Evolutionary conservation across 192 early-diverging fungal genomes (phyloP).

Genomic region (Mortierella alpina): DNA sequence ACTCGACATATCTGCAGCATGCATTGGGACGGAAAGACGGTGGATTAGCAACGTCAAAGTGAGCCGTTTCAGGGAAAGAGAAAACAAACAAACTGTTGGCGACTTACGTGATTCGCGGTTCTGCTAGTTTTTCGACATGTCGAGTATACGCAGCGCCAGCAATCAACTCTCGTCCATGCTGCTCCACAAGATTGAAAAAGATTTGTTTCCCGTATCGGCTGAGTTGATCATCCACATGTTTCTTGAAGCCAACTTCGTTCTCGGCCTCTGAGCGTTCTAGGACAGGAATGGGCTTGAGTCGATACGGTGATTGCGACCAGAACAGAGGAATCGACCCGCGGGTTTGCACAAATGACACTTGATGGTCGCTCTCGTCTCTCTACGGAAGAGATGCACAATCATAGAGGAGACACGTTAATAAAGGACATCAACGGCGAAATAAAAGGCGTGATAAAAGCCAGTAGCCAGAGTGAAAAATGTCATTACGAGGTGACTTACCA

Average conservation of each 20-base stretch:
- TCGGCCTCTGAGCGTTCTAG: constrained; percentile 64
- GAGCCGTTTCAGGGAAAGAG: neutral
- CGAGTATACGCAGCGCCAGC: constrained; percentile 71
- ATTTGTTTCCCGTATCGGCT: constrained; percentile 65
- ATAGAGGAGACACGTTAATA: neutral
- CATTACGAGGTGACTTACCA: constrained; percentile 29
- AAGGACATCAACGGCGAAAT: neutral
- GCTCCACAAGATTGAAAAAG: constrained; percentile 74
- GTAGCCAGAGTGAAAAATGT: no score
- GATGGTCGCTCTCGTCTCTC: constrained; percentile 60
- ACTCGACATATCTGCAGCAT: constrained; percentile 79
- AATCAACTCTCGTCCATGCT: constrained; percentile 72
- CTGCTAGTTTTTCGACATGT: constrained; percentile 59
- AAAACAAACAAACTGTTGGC: neutral
- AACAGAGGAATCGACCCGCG: constrained; percentile 89
- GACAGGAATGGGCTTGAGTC: constrained; percentile 73
- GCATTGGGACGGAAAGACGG: neutral
- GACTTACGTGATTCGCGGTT: constrained; percentile 61
- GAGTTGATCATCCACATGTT: constrained; percentile 67
- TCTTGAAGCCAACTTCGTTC: constrained; percentile 63
- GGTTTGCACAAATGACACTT: constrained; percentile 88
- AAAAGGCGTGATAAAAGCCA: neutral
- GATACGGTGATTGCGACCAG: constrained; percentile 79
- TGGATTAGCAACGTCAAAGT: neutral
- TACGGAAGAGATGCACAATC: neutral